Evolutionary conservation across 2,329 filamentous ascomycete species (phyloP), one percentile per base, ranked within the genome.

Genomic region (Nigrospora oryzae): DNA sequence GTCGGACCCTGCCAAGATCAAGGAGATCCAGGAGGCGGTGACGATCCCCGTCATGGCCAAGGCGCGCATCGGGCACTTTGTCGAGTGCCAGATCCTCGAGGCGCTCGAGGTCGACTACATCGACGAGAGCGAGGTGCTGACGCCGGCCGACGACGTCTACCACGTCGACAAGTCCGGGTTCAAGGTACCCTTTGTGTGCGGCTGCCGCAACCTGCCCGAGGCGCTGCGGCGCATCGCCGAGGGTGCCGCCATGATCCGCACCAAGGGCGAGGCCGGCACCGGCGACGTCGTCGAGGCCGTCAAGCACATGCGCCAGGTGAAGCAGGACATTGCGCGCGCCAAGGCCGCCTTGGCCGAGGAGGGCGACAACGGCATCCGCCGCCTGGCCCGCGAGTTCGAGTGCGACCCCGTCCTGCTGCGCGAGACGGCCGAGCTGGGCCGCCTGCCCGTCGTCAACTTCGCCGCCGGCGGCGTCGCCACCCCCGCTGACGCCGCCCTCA

Each of bases 1-100:
- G 93, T 93, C 86, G 2, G 91, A 97, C 70, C 93, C 93, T 2
- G 73, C 77, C 57, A 87, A 96, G 79, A 97, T 97, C 76, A 85
- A 86, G 69, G 87, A 90, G 66, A 97, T 98, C 64, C 94, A 96
- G 81, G 81, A 77, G 3, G 83, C 89, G 36, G 93, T 97, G 39
- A 97, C 91, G 44, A 96, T 97, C 58, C 93, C 93, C 56, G 93
- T 98, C 66, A 97, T 98, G 93, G 93, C 93, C 52, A 98, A 98
- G 73, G 91, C 91, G 19, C 81, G 93, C 62, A 98, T 97, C 63
- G 93, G 93, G 34, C 93, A 98, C 71, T 90, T 96, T 56, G 91
- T 96, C 58, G 93, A 98, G 74, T 96, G 90, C 73, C 91, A 91
- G 83, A 94, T 98, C 69, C 86, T 98, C 61, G 87, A 97, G 75